Conservation (phyloP, 208 protist species). For the Leptomonas pyrrhocoris region DNA sequence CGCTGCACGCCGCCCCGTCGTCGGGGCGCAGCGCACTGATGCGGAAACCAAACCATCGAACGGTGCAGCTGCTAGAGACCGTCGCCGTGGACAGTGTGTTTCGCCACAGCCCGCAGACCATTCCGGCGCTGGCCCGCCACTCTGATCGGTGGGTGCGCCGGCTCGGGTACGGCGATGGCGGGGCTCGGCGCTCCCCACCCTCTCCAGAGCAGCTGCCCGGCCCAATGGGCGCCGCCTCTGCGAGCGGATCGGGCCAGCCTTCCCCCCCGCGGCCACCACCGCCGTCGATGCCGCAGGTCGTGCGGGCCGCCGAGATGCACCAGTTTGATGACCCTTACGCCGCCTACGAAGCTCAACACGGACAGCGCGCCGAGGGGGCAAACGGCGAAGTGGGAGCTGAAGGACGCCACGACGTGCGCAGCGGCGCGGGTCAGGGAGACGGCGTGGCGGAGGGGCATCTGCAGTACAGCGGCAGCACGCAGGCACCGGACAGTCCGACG, state of each 20-base stretch:
- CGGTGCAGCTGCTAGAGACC: constrained; percentile 49
- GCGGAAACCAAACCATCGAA: constrained; percentile 30
- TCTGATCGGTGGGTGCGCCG: constrained; percentile 15
- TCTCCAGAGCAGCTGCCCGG: background rate
- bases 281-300: background rate
- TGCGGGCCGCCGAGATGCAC: constrained; percentile 21
- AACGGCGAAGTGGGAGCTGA: background rate
- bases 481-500: constrained; percentile 2
- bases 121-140: constrained; percentile 37
- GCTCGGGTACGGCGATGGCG: constrained; percentile 13
- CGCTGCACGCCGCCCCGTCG: constrained; percentile 34
- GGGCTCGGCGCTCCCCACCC: background rate
- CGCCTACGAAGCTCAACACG: constrained; percentile 16
- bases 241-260: too few relatives aligned
- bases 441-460: background rate
- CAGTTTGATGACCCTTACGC: constrained; percentile 27
- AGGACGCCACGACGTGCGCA: too few relatives aligned
- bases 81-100: constrained; percentile 55
- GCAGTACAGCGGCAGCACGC: constrained; percentile 24
- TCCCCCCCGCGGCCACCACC: background rate
- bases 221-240: too few relatives aligned
- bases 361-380: background rate
- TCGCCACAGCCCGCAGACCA: constrained; percentile 45
- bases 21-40: constrained; percentile 20
- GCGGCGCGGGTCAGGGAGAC: too few relatives aligned